Evolutionary conservation across 306 rosid species (phyloP).

Genomic region (Lablab purpureus): DNA sequence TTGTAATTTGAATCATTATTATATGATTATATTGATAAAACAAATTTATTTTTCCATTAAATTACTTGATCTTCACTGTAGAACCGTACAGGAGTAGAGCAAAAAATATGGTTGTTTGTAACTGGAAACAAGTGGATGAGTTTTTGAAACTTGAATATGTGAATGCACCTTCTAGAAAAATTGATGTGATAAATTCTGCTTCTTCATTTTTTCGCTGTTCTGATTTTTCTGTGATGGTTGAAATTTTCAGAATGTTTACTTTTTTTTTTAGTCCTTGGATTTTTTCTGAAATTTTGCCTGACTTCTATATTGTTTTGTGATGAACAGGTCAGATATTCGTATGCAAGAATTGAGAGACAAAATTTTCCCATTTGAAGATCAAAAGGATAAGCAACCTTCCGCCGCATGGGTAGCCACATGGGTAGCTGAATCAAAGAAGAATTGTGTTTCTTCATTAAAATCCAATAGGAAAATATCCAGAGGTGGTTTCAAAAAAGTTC

Average conservation of each 20-base stretch:
- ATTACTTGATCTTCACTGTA: not conserved
- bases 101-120: not conserved
- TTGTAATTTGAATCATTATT: not conserved
- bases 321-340: constrained; percentile 59
- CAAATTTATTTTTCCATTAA: not conserved
- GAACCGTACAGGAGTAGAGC: not conserved
- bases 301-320: constrained; percentile 6
- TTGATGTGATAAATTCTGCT: constrained; percentile 6
- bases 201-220: not conserved
- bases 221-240: not conserved
- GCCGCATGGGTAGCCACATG: constrained; percentile 26
- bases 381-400: constrained; percentile 23
- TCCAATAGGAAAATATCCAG: constrained; percentile 42
- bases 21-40: not conserved
- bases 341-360: constrained; percentile 52
- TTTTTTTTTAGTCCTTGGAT: not conserved
- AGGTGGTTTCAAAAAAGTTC: constrained; percentile 32
- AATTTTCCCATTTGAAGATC: constrained; percentile 45
- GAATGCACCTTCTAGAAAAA: constrained; percentile 6
- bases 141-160: not conserved
- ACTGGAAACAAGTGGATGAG: not conserved
- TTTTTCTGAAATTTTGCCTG: constrained; percentile 12
- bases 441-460: constrained; percentile 42
- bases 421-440: constrained; percentile 46
- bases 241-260: not conserved